Evolutionary conservation across 192 early-diverging fungal species (phyloP).

Genomic region (Backusella westeae): DNA sequence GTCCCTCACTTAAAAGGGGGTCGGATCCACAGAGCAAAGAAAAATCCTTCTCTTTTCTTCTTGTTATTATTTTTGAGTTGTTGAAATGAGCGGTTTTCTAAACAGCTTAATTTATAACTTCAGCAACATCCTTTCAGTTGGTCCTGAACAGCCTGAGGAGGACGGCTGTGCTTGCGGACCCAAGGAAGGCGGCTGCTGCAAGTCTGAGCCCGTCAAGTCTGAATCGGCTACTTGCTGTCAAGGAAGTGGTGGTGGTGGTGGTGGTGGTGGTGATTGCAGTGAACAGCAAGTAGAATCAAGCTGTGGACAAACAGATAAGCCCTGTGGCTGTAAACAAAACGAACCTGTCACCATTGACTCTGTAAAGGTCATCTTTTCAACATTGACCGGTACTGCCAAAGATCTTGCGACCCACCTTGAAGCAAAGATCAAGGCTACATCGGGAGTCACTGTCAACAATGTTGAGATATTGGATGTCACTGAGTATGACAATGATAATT

Average conservation of each 20-base stretch:
- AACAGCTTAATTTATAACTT: conserved; percentile 26
- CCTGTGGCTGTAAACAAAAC: not conserved
- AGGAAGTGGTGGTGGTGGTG: not conserved
- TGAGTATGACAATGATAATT: conserved; percentile 63
- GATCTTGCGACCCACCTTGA: conserved; percentile 45
- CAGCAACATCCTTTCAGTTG: conserved; percentile 26
- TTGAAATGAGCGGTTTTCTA: conserved; percentile 25
- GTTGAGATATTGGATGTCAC: conserved; percentile 54
- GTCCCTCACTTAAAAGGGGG: not conserved
- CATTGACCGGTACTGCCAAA: conserved; percentile 57
- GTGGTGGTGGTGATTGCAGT: not conserved
- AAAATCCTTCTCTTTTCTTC: not conserved
- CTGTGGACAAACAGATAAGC: not conserved
- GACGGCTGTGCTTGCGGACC: conserved; percentile 11
- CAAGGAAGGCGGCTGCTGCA: conserved; percentile 9
- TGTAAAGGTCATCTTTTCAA: conserved; percentile 57
- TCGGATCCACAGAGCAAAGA: not conserved
- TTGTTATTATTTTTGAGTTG: not conserved
- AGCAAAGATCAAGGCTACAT: conserved; percentile 27
- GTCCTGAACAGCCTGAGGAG: conserved; percentile 15
- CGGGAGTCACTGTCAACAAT: conserved; percentile 20
- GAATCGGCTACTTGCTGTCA: not conserved
- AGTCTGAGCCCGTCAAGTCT: not conserved
- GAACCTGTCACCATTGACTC: conserved; percentile 26
- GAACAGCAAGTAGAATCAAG: not conserved